phyloP scores from a whole-genome alignment of 805 yeast genomes.

The Blastobotrys peoriensis region DNA sequence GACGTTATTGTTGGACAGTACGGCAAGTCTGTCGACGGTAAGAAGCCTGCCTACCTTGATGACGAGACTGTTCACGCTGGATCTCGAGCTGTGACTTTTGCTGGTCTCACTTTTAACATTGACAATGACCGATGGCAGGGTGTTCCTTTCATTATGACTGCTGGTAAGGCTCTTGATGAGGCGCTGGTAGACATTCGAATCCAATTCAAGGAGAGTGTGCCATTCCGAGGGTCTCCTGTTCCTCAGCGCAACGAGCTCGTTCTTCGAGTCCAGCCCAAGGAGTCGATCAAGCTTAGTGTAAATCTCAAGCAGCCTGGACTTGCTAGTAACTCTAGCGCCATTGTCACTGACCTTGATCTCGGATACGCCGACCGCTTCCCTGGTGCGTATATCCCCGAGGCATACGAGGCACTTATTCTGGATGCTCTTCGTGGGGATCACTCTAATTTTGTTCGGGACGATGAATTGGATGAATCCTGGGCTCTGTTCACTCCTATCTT shows the following conservation, averaged over 20 bases:
- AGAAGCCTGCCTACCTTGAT: constrained; percentile 85
- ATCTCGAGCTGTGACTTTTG: constrained; percentile 88
- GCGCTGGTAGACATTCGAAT: constrained; percentile 92
- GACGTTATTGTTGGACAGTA: constrained; percentile 87
- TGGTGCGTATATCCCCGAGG: constrained; percentile 94
- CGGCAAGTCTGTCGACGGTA: constrained; percentile 73
- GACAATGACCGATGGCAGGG: constrained; percentile 97
- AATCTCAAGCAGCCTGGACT: constrained; percentile 93
- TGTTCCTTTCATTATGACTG: constrained; percentile 91
- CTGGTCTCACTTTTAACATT: constrained; percentile 74
- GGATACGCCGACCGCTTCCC: constrained; percentile 77
- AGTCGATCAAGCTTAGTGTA: constrained; percentile 88
- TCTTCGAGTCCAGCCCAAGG: constrained; percentile 89
- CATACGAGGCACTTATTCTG: constrained; percentile 90
- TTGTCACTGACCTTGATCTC: constrained; percentile 84
- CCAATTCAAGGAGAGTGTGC: constrained; percentile 81
- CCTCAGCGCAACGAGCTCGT: constrained; percentile 84
- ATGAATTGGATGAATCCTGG: constrained; percentile 94
- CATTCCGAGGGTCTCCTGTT: constrained; percentile 73
- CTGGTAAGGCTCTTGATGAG: constrained; percentile 95
- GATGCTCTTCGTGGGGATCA: constrained; percentile 90
- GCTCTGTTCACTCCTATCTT: constrained; percentile 85
- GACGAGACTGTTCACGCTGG: constrained; percentile 80
- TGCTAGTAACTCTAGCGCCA: constrained; percentile 54
- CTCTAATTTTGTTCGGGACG: constrained; percentile 96